These are phyloP conservation scores for Claviceps monticola DNA, from an alignment of 2,329 filamentous ascomycete species.

Conservation along the genomic window DNA sequence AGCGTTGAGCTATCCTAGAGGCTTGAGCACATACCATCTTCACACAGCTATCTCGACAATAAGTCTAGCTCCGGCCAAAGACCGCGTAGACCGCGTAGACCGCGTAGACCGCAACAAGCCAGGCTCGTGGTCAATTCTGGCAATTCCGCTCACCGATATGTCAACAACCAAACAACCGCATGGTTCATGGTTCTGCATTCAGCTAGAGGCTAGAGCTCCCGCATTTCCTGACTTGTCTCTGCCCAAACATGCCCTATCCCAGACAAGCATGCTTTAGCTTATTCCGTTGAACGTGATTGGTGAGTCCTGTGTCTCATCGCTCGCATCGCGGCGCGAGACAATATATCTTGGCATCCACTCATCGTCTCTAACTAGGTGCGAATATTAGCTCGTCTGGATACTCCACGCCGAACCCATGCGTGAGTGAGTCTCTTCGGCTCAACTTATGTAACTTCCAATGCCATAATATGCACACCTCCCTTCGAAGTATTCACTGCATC, in stretches of 20 bases:
- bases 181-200: neutral
- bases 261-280: conserved; percentile 1
- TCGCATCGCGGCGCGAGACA: conserved; percentile 1
- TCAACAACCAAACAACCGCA: neutral
- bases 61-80: no score
- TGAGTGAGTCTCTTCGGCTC: neutral
- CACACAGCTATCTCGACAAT: no score
- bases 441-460: neutral
- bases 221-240: conserved; percentile 1
- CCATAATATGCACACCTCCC: neutral
- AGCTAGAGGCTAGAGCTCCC: neutral
- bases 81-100: no score
- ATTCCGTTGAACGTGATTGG: neutral
- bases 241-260: conserved; percentile 2
- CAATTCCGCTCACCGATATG: no score
- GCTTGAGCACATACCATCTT: no score
- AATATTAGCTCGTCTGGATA: neutral
- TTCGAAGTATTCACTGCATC: neutral
- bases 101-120: no score
- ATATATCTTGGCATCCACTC: conserved; percentile 1
- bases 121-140: no score
- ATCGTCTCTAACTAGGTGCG: neutral
- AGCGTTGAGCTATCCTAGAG: no score
- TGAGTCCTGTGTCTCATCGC: neutral
- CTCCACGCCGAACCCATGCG: neutral